Evolutionary conservation across 192 early-diverging fungal species (phyloP).

Genomic region (Phycomyces nitens): DNA sequence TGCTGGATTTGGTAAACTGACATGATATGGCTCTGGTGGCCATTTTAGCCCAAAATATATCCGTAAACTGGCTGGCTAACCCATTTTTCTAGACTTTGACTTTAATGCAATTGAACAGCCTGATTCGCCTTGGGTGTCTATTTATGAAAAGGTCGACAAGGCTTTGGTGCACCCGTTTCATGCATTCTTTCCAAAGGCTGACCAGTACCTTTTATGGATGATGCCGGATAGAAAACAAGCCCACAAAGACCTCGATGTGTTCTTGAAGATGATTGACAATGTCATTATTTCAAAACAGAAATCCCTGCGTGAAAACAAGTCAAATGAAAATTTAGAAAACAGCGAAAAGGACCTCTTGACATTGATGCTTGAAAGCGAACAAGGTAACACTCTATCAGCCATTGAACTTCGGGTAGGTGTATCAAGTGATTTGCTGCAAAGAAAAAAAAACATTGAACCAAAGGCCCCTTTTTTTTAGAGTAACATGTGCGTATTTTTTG

Average conservation of each 20-base stretch:
- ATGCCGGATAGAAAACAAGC: neutral
- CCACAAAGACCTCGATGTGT: neutral
- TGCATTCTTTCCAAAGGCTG: neutral
- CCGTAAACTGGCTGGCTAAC: too few relatives aligned
- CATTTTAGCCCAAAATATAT: neutral
- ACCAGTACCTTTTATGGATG: conserved; percentile 9
- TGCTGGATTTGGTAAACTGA: conserved; percentile 22
- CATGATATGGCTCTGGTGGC: neutral
- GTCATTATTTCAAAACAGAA: neutral
- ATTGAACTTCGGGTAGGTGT: conserved; percentile 27
- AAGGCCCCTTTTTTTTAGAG: neutral
- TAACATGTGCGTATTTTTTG: conserved; percentile 16
- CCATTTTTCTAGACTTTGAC: neutral
- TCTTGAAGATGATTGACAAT: neutral
- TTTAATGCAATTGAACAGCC: neutral
- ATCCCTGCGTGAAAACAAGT: neutral
- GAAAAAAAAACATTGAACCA: neutral
- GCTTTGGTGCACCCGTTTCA: neutral
- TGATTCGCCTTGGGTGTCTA: neutral
- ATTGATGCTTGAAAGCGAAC: conserved; percentile 33
- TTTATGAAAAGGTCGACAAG: conserved; percentile 10
- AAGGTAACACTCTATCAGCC: conserved; percentile 12
- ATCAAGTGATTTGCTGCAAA: too few relatives aligned
- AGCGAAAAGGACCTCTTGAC: conserved; percentile 31
- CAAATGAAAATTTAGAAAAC: neutral